Conservation (phyloP, 2,329 filamentous ascomycete species). For the Kalmusia sp. region DNA sequence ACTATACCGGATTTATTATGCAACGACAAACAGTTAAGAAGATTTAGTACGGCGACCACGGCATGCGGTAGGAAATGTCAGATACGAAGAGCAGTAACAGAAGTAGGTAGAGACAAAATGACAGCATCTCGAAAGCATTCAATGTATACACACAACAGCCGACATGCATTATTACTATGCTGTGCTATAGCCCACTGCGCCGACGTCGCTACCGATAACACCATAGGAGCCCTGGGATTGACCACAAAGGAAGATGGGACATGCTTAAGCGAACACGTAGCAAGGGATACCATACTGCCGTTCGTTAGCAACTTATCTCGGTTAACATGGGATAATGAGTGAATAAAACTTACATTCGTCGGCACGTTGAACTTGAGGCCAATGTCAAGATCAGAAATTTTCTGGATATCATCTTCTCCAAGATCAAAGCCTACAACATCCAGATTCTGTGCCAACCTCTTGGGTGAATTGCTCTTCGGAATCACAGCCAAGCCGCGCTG, state of each 20-base stretch:
- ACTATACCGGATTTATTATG: too few relatives aligned
- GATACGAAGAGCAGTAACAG: neutral
- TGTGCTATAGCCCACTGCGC: conserved; percentile 5
- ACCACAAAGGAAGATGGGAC: neutral
- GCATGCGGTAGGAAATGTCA: too few relatives aligned
- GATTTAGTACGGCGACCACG: too few relatives aligned
- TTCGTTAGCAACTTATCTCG: conserved; percentile 21
- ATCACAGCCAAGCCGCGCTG: conserved; percentile 61
- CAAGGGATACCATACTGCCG: conserved; percentile 43
- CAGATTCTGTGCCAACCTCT: conserved; percentile 42
- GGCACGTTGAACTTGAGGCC: conserved; percentile 43
- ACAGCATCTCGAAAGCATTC: neutral
- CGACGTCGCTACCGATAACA: conserved; percentile 3
- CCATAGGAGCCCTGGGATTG: neutral
- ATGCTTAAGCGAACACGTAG: conserved; percentile 42
- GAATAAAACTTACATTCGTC: conserved; percentile 37
- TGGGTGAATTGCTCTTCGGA: conserved; percentile 43
- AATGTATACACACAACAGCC: neutral
- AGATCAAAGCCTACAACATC: conserved; percentile 41
- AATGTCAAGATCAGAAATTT: conserved; percentile 39
- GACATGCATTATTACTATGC: neutral
- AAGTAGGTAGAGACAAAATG: neutral
- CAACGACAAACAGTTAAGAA: too few relatives aligned
- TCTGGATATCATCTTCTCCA: conserved; percentile 34
- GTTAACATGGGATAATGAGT: neutral